These are phyloP conservation scores for Colletotrichum camelliae DNA, from an alignment of 2,329 filamentous ascomycete species.

Conservation along the genomic window DNA sequence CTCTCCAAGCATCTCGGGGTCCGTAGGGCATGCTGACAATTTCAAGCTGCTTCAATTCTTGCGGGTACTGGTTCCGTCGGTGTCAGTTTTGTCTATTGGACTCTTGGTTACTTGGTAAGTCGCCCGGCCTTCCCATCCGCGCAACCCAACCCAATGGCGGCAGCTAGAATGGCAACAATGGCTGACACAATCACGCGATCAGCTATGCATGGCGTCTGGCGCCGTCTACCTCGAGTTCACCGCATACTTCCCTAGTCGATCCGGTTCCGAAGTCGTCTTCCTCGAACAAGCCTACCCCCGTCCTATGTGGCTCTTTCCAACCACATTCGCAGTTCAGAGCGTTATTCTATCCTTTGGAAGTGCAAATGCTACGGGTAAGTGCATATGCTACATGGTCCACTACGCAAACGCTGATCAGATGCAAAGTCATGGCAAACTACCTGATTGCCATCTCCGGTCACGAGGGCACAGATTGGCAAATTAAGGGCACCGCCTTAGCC, in stretches of 20 bases:
- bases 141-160: background rate
- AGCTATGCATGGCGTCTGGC: constrained; percentile 52
- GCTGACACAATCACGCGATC: constrained; percentile 39
- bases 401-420: background rate
- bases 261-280: constrained; percentile 70
- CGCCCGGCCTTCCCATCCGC: constrained; percentile 45
- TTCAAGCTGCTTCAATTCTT: constrained; percentile 60
- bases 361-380: constrained; percentile 55
- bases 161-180: background rate
- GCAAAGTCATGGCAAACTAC: constrained; percentile 64
- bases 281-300: constrained; percentile 71
- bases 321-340: constrained; percentile 66
- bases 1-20: background rate
- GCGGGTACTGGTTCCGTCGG: constrained; percentile 65
- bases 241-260: constrained; percentile 70
- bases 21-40: background rate
- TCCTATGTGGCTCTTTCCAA: constrained; percentile 68
- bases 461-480: constrained; percentile 62
- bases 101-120: constrained; percentile 64
- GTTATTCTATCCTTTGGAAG: constrained; percentile 70
- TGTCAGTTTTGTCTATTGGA: constrained; percentile 67
- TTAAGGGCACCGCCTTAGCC: constrained; percentile 70
- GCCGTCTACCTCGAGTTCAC: constrained; percentile 69
- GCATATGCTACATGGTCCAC: background rate
- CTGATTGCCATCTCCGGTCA: constrained; percentile 61